Percentiles rank a stretch among this genome's conserved stretches.
These are phyloP conservation scores for Escallonia rubra DNA, from an alignment of 129 eudicot species.

Conservation along the genomic window DNA sequence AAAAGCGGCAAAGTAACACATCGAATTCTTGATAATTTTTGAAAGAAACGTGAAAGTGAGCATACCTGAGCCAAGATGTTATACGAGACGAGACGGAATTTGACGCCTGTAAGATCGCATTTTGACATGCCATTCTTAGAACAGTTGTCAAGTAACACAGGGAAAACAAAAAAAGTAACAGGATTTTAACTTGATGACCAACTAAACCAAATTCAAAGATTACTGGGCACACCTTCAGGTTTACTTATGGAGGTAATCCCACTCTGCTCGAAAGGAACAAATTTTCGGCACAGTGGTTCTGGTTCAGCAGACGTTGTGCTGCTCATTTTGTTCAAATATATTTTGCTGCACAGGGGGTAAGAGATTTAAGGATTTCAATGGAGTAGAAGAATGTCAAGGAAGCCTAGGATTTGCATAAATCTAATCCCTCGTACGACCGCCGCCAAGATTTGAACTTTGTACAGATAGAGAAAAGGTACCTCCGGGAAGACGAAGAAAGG, in stretches of 20 bases:
- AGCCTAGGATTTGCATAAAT: background rate
- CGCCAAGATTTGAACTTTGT: no score
- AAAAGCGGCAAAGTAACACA: background rate
- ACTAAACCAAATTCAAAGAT: no score
- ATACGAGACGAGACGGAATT: slow-evolving; percentile 71
- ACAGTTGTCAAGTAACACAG: background rate
- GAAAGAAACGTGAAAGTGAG: background rate
- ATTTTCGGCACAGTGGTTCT: slow-evolving; percentile 50
- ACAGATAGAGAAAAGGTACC: background rate
- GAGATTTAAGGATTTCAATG: no score
- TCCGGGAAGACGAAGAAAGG: background rate
- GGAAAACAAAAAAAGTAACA: background rate
- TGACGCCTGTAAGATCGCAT: slow-evolving; percentile 44
- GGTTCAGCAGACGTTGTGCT: slow-evolving; percentile 7
- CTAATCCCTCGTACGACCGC: no score
- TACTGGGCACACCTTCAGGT: slow-evolving; percentile 40
- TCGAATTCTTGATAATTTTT: background rate
- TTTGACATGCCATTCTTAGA: background rate
- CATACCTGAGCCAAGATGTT: slow-evolving; percentile 93
- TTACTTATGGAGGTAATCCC: slow-evolving; percentile 52
- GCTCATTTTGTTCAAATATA: slow-evolving; percentile 55
- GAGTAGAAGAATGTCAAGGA: background rate
- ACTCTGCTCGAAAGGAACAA: slow-evolving; percentile 66
- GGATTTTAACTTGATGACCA: no score
- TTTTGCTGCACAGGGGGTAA: slow-evolving; percentile 30